Evolutionary conservation across 2,329 filamentous ascomycete species (phyloP).

Genomic region (Furcasterigmium furcatum): DNA sequence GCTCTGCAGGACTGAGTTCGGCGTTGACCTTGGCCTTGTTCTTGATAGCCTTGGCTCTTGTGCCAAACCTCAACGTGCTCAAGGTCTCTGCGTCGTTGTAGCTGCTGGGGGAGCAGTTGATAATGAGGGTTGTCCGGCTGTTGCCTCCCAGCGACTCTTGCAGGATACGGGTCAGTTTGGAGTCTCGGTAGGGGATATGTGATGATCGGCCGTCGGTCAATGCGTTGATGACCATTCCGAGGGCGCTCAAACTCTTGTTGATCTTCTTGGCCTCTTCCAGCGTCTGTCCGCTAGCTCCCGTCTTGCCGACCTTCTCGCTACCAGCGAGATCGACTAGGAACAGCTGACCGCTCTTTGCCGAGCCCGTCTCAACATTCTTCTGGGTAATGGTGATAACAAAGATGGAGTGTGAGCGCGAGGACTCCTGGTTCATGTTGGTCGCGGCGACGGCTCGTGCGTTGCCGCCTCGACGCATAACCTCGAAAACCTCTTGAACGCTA

Average conservation of each 20-base stretch:
- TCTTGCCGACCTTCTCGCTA: conserved; percentile 98
- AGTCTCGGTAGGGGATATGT: conserved; percentile 95
- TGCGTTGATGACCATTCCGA: conserved; percentile 99
- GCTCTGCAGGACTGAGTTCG: conserved; percentile 90
- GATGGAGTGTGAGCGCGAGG: conserved; percentile 95
- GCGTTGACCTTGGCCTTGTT: conserved; percentile 99
- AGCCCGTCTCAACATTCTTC: conserved; percentile 96
- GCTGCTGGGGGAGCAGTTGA: conserved; percentile 98
- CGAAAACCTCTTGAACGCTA: conserved; percentile 92
- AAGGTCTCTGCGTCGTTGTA: conserved; percentile 97
- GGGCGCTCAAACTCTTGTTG: conserved; percentile 97
- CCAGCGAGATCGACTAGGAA: conserved; percentile 98
- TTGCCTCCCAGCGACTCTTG: conserved; percentile 98
- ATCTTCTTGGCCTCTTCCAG: conserved; percentile 99
- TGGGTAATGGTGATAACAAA: conserved; percentile 96
- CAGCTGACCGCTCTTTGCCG: conserved; percentile 91
- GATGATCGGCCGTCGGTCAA: conserved; percentile 96
- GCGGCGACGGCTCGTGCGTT: conserved; percentile 86
- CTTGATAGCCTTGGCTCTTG: conserved; percentile 97
- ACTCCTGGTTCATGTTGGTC: conserved; percentile 99
- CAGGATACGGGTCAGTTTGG: conserved; percentile 92
- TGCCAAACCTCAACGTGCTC: conserved; percentile 89
- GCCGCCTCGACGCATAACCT: conserved; percentile 92
- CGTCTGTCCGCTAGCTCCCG: conserved; percentile 93
- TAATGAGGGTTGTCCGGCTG: conserved; percentile 95